Base-by-base conservation (phyloP, 2,329 filamentous ascomycete genomes). In the Coniella vitis region DNA sequence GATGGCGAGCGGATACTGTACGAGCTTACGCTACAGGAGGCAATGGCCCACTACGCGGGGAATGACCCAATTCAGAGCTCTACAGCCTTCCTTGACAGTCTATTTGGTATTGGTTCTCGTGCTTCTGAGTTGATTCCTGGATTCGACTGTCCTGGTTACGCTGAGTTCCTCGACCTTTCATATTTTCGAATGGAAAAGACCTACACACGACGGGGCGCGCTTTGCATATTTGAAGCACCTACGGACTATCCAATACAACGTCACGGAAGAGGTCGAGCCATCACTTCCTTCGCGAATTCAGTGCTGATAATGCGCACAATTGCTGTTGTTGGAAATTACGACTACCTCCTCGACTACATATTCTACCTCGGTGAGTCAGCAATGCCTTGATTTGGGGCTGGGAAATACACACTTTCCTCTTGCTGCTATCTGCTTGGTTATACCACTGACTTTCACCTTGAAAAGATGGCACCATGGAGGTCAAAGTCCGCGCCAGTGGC, bases 171-270 rank as follows among this genome's bases (percentile, higher is more conserved):
- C 35, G 72, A 77, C 57, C 63, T 65, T 1, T 65, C 66, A 3
- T 74, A 72, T 47, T 73, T 71, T 48, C 65, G 67, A 3, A 61
- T 60, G 1, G 70, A 71, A 48, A 69, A 63, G 2, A 71, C 69
- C 0, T 64, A 68, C 50, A 70, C 66, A 0, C 72, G 77, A 46
- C 60, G 65, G 1, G 69, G 75, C 58, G 72, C 69, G 49, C 70
- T 83, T 37, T 83, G 79, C 55, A 50, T 80, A 22, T 80, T 80
- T 51, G 77, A 81, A 58, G 69, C 65, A 45, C 71, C 72, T 14
- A 61, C 71, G 1, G 72, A 72, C 37, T 72, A 69, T 55, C 69
- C 75, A 1, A 68, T 80, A 1, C 67, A 69, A 43, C 67, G 77
- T 1, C 77, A 80, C 57, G 67, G 63, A 14, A 65, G n/a, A n/a